Base-by-base conservation (phyloP, 257 asterid species). In the Perilla frutescens region DNA sequence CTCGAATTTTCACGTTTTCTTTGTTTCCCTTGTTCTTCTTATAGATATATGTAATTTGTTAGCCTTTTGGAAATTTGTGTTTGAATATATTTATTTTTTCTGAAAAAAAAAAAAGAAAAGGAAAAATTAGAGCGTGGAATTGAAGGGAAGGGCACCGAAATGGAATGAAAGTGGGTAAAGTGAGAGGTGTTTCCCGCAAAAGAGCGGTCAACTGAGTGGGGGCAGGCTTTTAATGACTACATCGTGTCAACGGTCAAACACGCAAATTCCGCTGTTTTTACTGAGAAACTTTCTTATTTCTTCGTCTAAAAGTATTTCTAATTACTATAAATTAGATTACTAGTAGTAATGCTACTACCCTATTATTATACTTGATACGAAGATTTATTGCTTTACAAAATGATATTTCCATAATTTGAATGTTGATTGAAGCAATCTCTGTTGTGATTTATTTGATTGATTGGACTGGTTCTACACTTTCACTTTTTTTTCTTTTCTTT, bases 171-270 rank as follows among this genome's bases (percentile, higher is more conserved):
- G 62, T 80, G 76, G 75, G 79, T 9, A 34, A 50, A 7, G 36
- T 4, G 36, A 63, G 15, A 7, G 43, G 12, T 43, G 53, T 1
- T 41, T 48, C 63, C 43, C 57, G 67, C 59, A 50, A 20, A 49
- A 47, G 34, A 39, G 32, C 56, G 55, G 76, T 78, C 81, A 53
- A 12, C n/a, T 7, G 57, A 5, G 64, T 2, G 61, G 59, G 64
- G 73, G 57, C 29, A 43, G 77, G 72, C 72, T 73, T 75, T 80
- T 51, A 34, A 75, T 58, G 79, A 81, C 75, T 44, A 43, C 10
- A 66, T 61, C 59, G 50, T 53, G 89, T 81, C 83, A 80, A 86
- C 68, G 87, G 95, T 88, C 95, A 88, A 88, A 88, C 83, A 80
- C 85, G 84, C 76, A 71, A 37, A 69, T 76, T 66, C 64, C 73